Percentiles rank a stretch among this genome's conserved stretches.
Evolutionary conservation across 306 rosid genomes (phyloP).

Genomic region (Casuarina equisetifolia): DNA sequence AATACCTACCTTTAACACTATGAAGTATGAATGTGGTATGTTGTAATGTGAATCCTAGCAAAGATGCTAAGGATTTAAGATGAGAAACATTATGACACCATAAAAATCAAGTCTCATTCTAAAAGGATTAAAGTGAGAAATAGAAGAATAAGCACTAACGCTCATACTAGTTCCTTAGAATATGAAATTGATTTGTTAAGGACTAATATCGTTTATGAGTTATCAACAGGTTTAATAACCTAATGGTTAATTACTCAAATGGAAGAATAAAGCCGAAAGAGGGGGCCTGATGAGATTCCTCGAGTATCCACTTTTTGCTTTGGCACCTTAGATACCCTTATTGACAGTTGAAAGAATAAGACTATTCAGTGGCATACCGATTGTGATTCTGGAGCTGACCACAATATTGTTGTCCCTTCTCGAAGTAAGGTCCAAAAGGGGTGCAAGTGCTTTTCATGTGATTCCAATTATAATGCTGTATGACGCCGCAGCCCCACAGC

Average conservation of each 20-base stretch:
- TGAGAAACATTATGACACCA: not conserved
- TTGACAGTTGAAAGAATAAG: slow-evolving; percentile 20
- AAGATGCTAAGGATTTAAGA: no score
- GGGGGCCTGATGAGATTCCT: not conserved
- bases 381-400: slow-evolving; percentile 29
- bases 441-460: slow-evolving; percentile 28
- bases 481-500: slow-evolving; percentile 40
- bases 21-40: not conserved
- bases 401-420: slow-evolving; percentile 38
- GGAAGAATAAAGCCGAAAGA: slow-evolving; percentile 41
- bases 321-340: slow-evolving; percentile 36
- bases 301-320: slow-evolving; percentile 17
- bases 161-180: no score
- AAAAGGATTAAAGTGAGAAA: no score
- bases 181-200: no score
- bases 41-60: not conserved
- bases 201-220: no score
- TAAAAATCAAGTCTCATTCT: no score
- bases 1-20: no score
- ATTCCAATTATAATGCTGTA: slow-evolving; percentile 24
- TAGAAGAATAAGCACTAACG: no score
- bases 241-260: not conserved
- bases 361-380: slow-evolving; percentile 21
- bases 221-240: no score
- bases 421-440: slow-evolving; percentile 34